A percentile compares a stretch with the other conserved stretches of the same genome.
phyloP scores from a whole-genome alignment of 2,329 filamentous ascomycete species.

The Elsinoe perseae region DNA sequence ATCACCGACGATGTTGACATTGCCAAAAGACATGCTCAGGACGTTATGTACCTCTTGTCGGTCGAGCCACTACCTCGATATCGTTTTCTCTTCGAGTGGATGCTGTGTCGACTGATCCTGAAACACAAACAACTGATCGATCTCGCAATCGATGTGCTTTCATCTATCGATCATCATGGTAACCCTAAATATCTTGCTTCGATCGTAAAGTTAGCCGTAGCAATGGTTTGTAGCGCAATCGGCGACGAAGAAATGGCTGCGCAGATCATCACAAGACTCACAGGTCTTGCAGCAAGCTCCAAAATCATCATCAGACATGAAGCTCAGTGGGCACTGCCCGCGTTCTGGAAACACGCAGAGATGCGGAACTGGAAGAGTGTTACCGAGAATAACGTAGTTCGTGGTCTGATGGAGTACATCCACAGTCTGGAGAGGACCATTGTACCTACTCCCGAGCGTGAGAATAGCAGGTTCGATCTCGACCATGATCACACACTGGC shows the following conservation, averaged over 20 bases:
- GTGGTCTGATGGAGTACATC: slow-evolving; percentile 38
- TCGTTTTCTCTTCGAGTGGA: slow-evolving; percentile 43
- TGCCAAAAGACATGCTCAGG: slow-evolving; percentile 30
- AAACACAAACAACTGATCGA: slow-evolving; percentile 28
- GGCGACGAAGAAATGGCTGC: slow-evolving; percentile 33
- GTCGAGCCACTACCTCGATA: slow-evolving; percentile 42
- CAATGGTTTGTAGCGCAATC: slow-evolving; percentile 33
- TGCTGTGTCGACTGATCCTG: slow-evolving; percentile 38
- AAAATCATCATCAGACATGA: slow-evolving; percentile 49
- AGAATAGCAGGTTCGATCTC: slow-evolving; percentile 37
- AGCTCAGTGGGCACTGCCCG: slow-evolving; percentile 43
- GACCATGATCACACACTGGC: slow-evolving; percentile 37
- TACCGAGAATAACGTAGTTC: slow-evolving; percentile 34
- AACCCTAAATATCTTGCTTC: slow-evolving; percentile 43
- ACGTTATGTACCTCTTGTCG: slow-evolving; percentile 35
- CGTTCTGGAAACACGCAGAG: slow-evolving; percentile 36
- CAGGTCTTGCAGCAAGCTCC: slow-evolving; percentile 39
- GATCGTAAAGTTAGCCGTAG: slow-evolving; percentile 41
- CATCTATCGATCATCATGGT: slow-evolving; percentile 37
- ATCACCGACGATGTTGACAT: slow-evolving; percentile 18
- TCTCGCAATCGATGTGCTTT: slow-evolving; percentile 32
- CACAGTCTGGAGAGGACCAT: slow-evolving; percentile 37
- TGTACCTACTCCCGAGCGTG: slow-evolving; percentile 31
- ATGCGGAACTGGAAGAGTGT: slow-evolving; percentile 32
- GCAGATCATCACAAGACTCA: slow-evolving; percentile 35